Base-by-base conservation (phyloP, 208 protist species). In the Wallacemonas sp. region DNA sequence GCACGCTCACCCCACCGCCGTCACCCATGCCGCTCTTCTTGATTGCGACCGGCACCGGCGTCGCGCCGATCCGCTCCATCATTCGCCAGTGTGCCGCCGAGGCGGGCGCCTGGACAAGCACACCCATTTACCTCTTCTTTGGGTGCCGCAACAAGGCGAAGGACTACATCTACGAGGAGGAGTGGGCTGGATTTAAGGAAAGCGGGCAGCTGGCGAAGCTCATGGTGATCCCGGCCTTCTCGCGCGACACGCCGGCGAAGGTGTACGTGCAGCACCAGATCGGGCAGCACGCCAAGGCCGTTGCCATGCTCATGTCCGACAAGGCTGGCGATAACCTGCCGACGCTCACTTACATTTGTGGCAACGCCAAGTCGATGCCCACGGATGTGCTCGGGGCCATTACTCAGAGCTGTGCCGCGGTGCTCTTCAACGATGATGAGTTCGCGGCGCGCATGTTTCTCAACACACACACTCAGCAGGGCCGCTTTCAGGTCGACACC, bases 241-340 rank as follows among this genome's bases (percentile, higher is more conserved):
- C 90, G 17, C 87, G 90, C 44, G 83, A 92, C 68, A 55, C 78
- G 23, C 67, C 65, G 1, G 80, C 80, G 49, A 96, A 96, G 73
- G 62, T 90, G 26, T 96, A 96, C 66, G 90, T 96, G 46, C 90
- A 96, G 70, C 87, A 96, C 70, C 76, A 83, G 24, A 70, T 96
- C 38, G 90, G 87, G 29, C 44, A 83, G 60, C 72, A 90, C 38
- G 87, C 90, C 19, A 66, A 34, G 38, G 65, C 74, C n/a, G 78
- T 92, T 2, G 81, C 65, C 14, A 23, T 41, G 0, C 76, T 96
- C 34, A 26, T 96, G 33, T 57, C 71, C 14, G 67, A 63, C 16
- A 41, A 81, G 17, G 54, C 60, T 2, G 49, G 57, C 30, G 70
- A 32, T 1, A 48, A 76, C 24, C 68, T 32, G 30, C 62, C 64